A percentile compares a stretch with the other conserved stretches of the same genome.
Evolutionary conservation across 2,329 filamentous ascomycete genomes (phyloP).

Genomic region (Ascomycota sp.): DNA sequence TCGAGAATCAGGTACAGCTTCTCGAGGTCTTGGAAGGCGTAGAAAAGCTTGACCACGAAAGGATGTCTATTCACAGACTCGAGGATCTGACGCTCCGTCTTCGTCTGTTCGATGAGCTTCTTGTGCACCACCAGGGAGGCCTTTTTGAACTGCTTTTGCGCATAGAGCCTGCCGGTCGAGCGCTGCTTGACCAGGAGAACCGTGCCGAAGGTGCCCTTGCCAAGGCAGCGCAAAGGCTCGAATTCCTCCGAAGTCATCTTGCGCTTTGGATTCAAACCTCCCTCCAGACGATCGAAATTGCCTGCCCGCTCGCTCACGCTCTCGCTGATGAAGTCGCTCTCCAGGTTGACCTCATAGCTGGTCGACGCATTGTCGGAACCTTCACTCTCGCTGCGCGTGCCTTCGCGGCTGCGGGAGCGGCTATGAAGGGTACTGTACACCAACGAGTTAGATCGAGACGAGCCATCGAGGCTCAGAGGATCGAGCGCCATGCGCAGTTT

Average conservation of each 20-base stretch:
- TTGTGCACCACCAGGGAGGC: conserved; percentile 89
- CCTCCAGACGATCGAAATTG: conserved; percentile 27
- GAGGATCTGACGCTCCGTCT: conserved; percentile 84
- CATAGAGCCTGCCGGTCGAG: conserved; percentile 71
- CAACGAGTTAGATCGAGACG: conserved; percentile 33
- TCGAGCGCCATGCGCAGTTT: conserved; percentile 68
- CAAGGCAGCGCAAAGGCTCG: conserved; percentile 73
- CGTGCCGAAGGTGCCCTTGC: conserved; percentile 90
- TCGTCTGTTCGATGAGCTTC: conserved; percentile 89
- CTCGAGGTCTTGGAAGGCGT: conserved; percentile 94
- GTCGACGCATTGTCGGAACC: conserved; percentile 48
- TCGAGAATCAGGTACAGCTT: conserved; percentile 95
- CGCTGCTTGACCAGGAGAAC: conserved; percentile 85
- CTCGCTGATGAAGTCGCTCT: conserved; percentile 67
- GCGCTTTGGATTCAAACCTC: conserved; percentile 33
- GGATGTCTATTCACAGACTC: conserved; percentile 93
- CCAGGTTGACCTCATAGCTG: conserved; percentile 69
- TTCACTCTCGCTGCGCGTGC: conserved; percentile 30
- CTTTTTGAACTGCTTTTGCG: conserved; percentile 97
- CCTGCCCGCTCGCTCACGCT: conserved; percentile 25
- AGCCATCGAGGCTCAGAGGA: conserved; percentile 44
- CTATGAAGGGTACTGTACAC: conserved; percentile 35
- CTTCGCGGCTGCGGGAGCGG: conserved; percentile 33
- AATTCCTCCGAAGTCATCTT: conserved; percentile 93
- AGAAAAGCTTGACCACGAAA: conserved; percentile 95